Percentiles rank a stretch among this genome's conserved stretches.
Conservation (phyloP, 306 rosid species). For the Prinsepia uniflora region DNA sequence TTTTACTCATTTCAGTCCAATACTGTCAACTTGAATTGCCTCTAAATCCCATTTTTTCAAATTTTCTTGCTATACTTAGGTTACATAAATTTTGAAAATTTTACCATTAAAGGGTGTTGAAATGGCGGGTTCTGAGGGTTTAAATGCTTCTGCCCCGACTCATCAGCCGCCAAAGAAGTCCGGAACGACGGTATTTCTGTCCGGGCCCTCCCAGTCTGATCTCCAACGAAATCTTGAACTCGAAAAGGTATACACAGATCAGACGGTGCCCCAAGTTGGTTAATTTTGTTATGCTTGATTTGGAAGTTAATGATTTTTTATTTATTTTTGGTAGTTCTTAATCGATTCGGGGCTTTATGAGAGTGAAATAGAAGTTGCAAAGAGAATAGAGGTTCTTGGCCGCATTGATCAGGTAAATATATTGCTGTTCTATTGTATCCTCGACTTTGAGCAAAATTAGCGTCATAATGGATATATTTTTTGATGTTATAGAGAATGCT, state of each 20-base stretch:
- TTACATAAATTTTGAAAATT: neutral
- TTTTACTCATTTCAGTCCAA: neutral
- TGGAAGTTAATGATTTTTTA: neutral
- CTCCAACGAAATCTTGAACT: constrained; percentile 58
- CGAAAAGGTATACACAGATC: constrained; percentile 49
- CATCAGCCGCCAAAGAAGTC: constrained; percentile 36
- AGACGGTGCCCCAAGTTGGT: neutral
- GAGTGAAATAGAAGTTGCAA: constrained; percentile 57
- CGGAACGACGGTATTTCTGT: constrained; percentile 65
- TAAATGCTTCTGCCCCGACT: constrained; percentile 33
- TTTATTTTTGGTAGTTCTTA: constrained; percentile 42
- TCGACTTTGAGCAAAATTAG: neutral
- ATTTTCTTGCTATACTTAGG: neutral
- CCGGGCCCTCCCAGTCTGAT: constrained; percentile 80
- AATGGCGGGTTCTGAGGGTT: constrained; percentile 66
- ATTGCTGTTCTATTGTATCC: neutral
- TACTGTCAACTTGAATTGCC: neutral
- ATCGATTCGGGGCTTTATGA: constrained; percentile 77
- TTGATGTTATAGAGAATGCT: neutral
- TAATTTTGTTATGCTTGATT: neutral
- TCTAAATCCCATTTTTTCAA: neutral
- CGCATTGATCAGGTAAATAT: constrained; percentile 64
- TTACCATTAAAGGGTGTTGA: constrained; percentile 5
- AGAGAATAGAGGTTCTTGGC: constrained; percentile 68
- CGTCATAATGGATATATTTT: neutral